These are phyloP conservation scores for Salvia miltiorrhiza DNA, from an alignment of 257 asterid genomes.

Conservation along the genomic window DNA sequence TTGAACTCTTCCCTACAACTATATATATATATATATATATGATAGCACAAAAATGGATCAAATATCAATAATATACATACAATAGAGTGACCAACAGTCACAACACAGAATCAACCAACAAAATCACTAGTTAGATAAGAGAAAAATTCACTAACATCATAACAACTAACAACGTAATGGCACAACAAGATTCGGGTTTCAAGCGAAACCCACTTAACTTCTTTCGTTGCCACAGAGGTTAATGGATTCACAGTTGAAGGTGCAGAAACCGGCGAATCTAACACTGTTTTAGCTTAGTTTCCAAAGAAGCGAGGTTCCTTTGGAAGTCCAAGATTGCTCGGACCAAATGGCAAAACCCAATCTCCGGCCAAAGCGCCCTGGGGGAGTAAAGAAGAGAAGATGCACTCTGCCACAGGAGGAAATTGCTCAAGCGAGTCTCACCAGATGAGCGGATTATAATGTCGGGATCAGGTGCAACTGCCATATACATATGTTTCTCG, in stretches of 20 bases:
- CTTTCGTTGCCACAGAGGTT: not conserved
- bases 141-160: not conserved
- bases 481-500: constrained; percentile 65
- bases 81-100: not conserved
- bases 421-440: constrained; percentile 80
- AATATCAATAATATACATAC: not conserved
- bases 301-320: constrained; percentile 41
- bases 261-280: not conserved
- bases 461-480: constrained; percentile 70
- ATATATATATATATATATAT: no score
- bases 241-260: not conserved
- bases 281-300: constrained; percentile 40
- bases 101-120: constrained; percentile 10
- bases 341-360: constrained; percentile 66
- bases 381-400: constrained; percentile 63
- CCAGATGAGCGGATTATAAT: constrained; percentile 73
- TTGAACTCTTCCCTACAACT: no score
- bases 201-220: not conserved
- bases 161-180: constrained; percentile 2
- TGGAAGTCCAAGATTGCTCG: constrained; percentile 61
- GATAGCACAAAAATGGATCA: not conserved
- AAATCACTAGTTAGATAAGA: not conserved
- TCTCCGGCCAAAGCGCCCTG: constrained; percentile 66
- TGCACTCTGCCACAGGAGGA: constrained; percentile 85
- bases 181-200: constrained; percentile 20